phyloP scores from a whole-genome alignment of 306 rosid genomes.

The Cajanus cajan region DNA sequence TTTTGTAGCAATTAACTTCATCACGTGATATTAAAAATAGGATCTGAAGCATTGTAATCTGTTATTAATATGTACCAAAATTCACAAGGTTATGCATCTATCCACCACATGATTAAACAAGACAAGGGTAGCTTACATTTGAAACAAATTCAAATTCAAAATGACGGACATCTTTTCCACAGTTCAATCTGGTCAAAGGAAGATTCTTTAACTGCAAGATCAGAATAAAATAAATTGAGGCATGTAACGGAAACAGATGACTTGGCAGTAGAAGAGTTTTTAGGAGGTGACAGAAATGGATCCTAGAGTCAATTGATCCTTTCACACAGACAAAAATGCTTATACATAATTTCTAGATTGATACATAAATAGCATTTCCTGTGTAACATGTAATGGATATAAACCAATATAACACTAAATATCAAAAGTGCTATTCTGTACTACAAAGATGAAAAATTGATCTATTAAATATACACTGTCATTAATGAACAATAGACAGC shows the following conservation, averaged over 20 bases:
- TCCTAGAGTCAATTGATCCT: neutral
- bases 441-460: neutral
- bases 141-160: conserved; percentile 78
- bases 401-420: neutral
- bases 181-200: conserved; percentile 57
- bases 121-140: conserved; percentile 52
- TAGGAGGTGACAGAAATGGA: too few species aligned
- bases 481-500: neutral
- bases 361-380: neutral
- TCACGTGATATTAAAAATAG: neutral
- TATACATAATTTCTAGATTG: neutral
- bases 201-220: conserved; percentile 68
- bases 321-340: neutral
- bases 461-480: conserved; percentile 5
- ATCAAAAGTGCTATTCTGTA: neutral
- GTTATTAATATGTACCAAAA: neutral
- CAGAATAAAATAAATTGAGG: conserved; percentile 28
- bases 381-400: neutral
- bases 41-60: neutral
- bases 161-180: conserved; percentile 80
- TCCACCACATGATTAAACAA: conserved; percentile 6
- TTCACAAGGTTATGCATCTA: neutral
- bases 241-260: neutral
- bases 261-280: neutral
- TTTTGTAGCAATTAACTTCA: conserved; percentile 16